Evolutionary conservation across 176 grass and related monocot species (phyloP), one percentile per base, ranked within the genome.

Genomic region (Oryza punctata): DNA sequence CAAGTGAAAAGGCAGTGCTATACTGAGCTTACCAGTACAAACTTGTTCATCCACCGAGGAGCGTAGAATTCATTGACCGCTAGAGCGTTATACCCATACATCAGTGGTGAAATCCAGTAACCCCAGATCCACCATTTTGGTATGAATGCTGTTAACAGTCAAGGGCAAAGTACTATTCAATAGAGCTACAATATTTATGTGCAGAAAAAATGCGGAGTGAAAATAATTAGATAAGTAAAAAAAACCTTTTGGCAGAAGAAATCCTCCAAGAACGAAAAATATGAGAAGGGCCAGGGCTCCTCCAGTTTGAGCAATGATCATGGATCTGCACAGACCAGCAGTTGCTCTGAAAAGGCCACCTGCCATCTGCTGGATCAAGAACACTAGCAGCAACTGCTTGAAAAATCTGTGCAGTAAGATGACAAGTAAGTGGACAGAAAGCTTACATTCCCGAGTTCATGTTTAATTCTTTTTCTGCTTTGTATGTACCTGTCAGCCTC

Each of bases 71-170:
- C 96, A 79, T 99, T 99, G 59, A 99, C 92, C 65, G 89, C 87
- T 72, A 99, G 78, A 70, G 96, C 87, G 89, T 99, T 99, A 29
- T 89, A 99, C 67, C 87, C 96, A 27, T 99, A 99, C 63, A 87
- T 87, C 47, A 99, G 64, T 29, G 96, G 96, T 6, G 96, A 99
- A 90, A 92, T 73, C 96, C 96, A 99, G 70, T 96, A 99, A 64
- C 93, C 96, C 96, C 96, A 99, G 29, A 99, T 89, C 96, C 96
- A 99, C 96, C 96, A 99, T 30, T 94, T 94, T 10, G 93, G 96
- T 63, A 99, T 96, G 78, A 84, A 76, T 45, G 63, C 96, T 99
- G 87, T 83, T 89, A 66, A 82, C 9, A 54, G 16, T 63, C 43
- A 40, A 76, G 28, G 69, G 74, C 59, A 64, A 38, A 86, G 35